Evolutionary conservation across 179 eudicot genomes (phyloP).

Genomic region (Patellifolia procumbens): DNA sequence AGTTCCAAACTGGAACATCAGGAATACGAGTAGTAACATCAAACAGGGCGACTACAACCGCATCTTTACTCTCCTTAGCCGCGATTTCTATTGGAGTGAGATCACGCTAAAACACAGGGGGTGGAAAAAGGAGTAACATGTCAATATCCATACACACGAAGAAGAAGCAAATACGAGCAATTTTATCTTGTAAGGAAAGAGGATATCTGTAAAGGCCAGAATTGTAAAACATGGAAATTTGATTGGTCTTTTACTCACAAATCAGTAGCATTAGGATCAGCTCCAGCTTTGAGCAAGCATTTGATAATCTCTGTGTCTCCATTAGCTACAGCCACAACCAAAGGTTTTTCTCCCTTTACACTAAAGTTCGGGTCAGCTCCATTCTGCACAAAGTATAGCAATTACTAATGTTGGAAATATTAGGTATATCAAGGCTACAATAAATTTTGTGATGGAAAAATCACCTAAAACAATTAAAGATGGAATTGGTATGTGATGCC

Average conservation of each 20-base stretch:
- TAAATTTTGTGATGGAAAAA: too few species aligned
- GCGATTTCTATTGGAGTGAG: background rate
- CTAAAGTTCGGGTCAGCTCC: constrained; percentile 36
- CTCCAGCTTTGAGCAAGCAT: constrained; percentile 36
- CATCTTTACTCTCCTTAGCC: background rate
- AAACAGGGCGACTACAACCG: background rate
- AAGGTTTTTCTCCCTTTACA: constrained; percentile 18
- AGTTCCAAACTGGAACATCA: background rate
- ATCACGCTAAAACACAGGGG: background rate
- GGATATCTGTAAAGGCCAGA: background rate
- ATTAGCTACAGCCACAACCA: constrained; percentile 20
- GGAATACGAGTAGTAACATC: background rate
- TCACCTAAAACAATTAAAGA: too few species aligned
- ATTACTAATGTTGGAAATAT: too few species aligned
- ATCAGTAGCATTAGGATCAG: constrained; percentile 31
- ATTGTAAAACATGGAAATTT: background rate
- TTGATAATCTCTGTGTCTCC: constrained; percentile 20
- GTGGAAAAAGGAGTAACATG: background rate
- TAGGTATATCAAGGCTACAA: too few species aligned
- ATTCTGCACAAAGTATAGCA: too few species aligned
- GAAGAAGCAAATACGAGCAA: background rate
- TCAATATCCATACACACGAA: too few species aligned
- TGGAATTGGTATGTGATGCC: too few species aligned
- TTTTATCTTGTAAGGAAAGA: background rate
- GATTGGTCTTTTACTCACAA: constrained; percentile 19